A percentile compares a stretch with the other conserved stretches of the same genome.
phyloP scores from a whole-genome alignment of 2,329 filamentous ascomycete species.

The Dactylellina parvicollis region DNA sequence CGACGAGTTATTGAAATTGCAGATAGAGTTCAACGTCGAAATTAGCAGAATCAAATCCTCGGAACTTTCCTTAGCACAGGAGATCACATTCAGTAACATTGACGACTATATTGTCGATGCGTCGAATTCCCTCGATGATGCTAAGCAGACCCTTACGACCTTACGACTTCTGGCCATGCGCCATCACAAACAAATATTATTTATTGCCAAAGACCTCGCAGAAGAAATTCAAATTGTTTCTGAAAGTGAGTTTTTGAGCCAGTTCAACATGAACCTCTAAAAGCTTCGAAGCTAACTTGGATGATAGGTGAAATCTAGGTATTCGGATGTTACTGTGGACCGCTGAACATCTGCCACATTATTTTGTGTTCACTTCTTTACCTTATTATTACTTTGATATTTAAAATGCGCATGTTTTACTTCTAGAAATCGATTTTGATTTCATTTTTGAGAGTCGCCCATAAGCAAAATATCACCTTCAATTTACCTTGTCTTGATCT shows the following conservation, averaged over 20 bases:
- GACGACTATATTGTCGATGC: slow-evolving; percentile 12
- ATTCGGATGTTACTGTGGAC: too few relatives aligned
- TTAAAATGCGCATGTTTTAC: too few relatives aligned
- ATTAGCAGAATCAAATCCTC: slow-evolving; percentile 1
- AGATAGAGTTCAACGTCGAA: not conserved
- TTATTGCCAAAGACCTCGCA: slow-evolving; percentile 20
- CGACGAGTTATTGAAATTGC: not conserved
- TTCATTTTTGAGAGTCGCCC: too few relatives aligned
- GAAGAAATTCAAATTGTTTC: slow-evolving; percentile 19
- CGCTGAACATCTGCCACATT: too few relatives aligned
- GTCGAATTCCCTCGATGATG: not conserved
- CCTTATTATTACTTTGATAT: too few relatives aligned
- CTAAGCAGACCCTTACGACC: slow-evolving; percentile 28
- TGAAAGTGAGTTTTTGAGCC: not conserved
- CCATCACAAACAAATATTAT: not conserved
- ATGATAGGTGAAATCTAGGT: too few relatives aligned
- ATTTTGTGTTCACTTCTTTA: too few relatives aligned
- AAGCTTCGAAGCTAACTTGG: not conserved
- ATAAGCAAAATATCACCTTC: too few relatives aligned
- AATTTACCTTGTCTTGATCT: too few relatives aligned
- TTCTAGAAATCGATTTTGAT: too few relatives aligned
- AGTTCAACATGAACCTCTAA: too few relatives aligned
- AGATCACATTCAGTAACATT: slow-evolving; percentile 31
- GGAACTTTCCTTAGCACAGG: not conserved
- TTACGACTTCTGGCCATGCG: not conserved